phyloP scores from a whole-genome alignment of 192 early-diverging fungal genomes.

The Mortierella hygrophila region DNA sequence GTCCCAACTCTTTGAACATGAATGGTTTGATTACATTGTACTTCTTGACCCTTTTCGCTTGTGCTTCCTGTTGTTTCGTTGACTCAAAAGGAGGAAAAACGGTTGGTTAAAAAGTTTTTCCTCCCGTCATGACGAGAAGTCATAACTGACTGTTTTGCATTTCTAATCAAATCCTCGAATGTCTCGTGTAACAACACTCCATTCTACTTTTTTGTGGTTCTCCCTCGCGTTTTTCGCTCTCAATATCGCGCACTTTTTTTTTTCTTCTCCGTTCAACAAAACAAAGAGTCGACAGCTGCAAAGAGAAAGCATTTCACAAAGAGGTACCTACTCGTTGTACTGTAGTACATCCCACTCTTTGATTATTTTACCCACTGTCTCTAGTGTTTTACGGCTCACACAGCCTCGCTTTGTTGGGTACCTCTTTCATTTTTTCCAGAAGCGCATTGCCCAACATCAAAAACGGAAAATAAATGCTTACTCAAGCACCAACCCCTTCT shows the following conservation, averaged over 20 bases:
- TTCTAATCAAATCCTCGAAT: neutral
- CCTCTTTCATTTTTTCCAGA: neutral
- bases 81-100: no score
- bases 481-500: neutral
- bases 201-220: neutral
- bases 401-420: slow-evolving; percentile 2
- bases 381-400: neutral
- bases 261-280: neutral
- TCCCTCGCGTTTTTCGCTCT: neutral
- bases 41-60: no score
- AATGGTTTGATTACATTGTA: no score
- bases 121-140: neutral
- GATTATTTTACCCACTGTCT: no score
- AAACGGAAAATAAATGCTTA: neutral
- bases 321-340: neutral
- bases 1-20: no score
- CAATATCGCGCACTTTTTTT: neutral
- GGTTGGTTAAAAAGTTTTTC: neutral
- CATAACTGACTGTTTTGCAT: neutral
- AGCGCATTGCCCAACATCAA: neutral
- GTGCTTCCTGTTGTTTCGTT: no score
- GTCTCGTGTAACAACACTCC: neutral
- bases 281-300: slow-evolving; percentile 1
- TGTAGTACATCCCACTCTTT: no score
- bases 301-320: neutral